Conservation (phyloP, 495 filamentous ascomycete genomes). For the Xanthoparmelia taractica region DNA sequence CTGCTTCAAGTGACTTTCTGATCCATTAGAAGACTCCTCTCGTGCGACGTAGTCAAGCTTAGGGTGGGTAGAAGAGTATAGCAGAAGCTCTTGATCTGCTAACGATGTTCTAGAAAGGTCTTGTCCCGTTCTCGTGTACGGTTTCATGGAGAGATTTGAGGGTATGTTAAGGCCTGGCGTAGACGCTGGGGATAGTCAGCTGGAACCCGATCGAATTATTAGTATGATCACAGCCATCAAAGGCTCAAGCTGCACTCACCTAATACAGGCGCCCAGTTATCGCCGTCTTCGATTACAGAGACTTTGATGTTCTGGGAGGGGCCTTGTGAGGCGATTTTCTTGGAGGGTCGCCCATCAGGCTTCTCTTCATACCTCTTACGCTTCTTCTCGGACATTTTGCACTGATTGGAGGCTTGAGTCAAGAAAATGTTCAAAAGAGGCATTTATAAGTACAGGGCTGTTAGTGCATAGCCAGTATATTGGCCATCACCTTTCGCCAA, state of each 20-base stretch:
- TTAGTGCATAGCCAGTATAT: background rate
- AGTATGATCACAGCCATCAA: background rate
- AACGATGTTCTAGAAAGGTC: conserved; percentile 30
- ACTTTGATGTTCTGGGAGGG: conserved; percentile 44
- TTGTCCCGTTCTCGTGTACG: conserved; percentile 52
- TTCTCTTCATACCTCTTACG: conserved; percentile 57
- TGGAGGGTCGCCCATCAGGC: conserved; percentile 46
- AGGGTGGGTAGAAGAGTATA: conserved; percentile 67
- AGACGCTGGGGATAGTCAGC: conserved; percentile 42
- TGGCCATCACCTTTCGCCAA: too few relatives aligned
- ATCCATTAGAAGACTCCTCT: conserved; percentile 56
- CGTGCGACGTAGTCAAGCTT: conserved; percentile 74
- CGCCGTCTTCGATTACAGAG: conserved; percentile 49
- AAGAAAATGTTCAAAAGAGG: background rate
- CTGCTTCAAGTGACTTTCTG: conserved; percentile 65
- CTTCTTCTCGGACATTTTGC: conserved; percentile 53
- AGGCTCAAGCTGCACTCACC: conserved; percentile 37
- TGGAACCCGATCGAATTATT: background rate
- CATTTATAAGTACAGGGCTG: background rate
- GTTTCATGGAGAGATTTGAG: conserved; percentile 48
- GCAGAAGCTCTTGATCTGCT: conserved; percentile 57
- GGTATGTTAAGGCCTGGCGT: conserved; percentile 59
- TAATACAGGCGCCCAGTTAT: conserved; percentile 57
- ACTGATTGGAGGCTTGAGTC: background rate
- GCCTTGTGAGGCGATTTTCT: conserved; percentile 48